Evolutionary conservation across 257 asterid genomes (phyloP).

Genomic region (Voacanga thouarsii): DNA sequence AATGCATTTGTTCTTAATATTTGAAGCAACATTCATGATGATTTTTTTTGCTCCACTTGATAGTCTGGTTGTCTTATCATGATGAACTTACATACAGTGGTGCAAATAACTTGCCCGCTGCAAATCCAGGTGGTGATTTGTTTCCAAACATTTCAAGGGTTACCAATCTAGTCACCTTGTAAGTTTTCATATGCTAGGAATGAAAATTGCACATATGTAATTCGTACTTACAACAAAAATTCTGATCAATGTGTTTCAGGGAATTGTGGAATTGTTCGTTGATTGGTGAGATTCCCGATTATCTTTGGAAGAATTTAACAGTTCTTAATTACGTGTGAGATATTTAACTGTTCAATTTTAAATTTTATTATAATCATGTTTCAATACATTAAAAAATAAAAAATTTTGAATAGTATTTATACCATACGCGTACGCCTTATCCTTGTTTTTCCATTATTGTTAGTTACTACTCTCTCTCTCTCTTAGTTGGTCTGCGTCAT

Average conservation of each 20-base stretch:
- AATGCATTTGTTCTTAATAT: not conserved
- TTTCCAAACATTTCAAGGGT: not conserved
- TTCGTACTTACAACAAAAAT: not conserved
- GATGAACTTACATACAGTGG: not conserved
- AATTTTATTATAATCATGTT: no score
- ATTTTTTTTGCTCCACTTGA: no score
- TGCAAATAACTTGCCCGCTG: not conserved
- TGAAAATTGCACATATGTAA: not conserved
- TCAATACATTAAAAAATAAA: no score
- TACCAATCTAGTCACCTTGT: not conserved
- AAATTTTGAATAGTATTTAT: no score
- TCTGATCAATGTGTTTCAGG: slow-evolving; percentile 1
- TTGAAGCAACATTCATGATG: no score
- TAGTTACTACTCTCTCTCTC: no score
- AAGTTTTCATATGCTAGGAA: not conserved
- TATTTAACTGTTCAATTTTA: no score
- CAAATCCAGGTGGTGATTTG: not conserved
- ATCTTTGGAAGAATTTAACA: slow-evolving; percentile 7
- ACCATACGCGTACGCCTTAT: no score
- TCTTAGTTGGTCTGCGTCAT: no score
- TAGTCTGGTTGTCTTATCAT: not conserved
- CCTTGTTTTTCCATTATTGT: no score
- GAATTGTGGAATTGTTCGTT: slow-evolving; percentile 24
- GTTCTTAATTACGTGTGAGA: not conserved
- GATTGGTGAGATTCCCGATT: slow-evolving; percentile 14